Percentiles rank a stretch among this genome's conserved stretches.
Conservation (phyloP, 371 early-diverging fungal genomes). For the Amoeboradix gromovi region DNA sequence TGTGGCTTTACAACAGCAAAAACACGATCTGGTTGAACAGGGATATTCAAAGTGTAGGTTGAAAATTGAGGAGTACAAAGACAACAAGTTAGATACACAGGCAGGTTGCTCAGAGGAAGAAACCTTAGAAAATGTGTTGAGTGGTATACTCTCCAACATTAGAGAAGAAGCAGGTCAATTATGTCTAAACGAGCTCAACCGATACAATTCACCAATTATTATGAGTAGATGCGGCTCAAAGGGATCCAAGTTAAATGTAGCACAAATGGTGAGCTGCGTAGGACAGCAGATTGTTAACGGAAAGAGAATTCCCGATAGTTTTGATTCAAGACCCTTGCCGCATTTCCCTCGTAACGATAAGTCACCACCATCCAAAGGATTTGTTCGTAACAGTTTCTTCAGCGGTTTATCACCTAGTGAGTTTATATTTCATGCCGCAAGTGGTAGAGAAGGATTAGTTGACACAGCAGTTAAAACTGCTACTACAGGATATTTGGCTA, state of each 20-base stretch:
- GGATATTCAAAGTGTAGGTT: constrained; percentile 65
- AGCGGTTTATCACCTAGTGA: constrained; percentile 82
- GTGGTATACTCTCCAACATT: constrained; percentile 59
- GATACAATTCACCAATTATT: constrained; percentile 82
- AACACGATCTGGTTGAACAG: constrained; percentile 38
- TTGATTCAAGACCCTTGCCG: constrained; percentile 83
- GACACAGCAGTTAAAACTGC: constrained; percentile 99
- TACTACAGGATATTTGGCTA: constrained; percentile 97
- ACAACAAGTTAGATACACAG: constrained; percentile 41
- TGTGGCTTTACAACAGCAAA: constrained; percentile 32
- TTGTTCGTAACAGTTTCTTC: constrained; percentile 90
- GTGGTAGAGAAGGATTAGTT: constrained; percentile 98
- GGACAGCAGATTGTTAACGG: constrained; percentile 98
- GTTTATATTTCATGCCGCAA: constrained; percentile 96
- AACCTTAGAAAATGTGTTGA: constrained; percentile 36
- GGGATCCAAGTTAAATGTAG: constrained; percentile 88
- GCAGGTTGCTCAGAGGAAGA: constrained; percentile 67
- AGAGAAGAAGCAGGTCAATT: constrained; percentile 87
- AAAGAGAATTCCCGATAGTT: constrained; percentile 85
- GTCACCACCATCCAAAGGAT: constrained; percentile 77
- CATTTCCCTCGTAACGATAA: constrained; percentile 66
- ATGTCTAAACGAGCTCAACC: constrained; percentile 72
- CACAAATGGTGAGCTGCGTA: constrained; percentile 99
- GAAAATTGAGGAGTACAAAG: constrained; percentile 34
- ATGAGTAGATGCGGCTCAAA: constrained; percentile 96